Base-by-base conservation (phyloP, 2,329 filamentous ascomycete genomes). In the Arthrobotrys megalospora region DNA sequence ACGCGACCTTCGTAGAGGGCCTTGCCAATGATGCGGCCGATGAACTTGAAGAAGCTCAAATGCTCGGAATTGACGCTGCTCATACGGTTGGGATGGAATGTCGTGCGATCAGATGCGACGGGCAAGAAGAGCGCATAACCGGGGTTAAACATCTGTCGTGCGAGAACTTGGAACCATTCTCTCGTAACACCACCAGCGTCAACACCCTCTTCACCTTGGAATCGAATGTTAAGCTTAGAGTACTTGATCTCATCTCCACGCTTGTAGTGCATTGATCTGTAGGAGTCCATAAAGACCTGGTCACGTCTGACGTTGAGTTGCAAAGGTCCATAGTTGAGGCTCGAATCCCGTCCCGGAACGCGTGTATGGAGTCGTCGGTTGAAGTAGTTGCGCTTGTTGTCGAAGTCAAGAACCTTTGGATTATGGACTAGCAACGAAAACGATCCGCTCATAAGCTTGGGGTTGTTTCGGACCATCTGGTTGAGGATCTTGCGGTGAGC, bases 341-440 rank as follows among this genome's bases (percentile, higher is more conserved):
- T 90, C 6, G 91, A 88, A 65, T 92, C 90, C 50, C 94, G 91
- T 76, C 88, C 88, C 82, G 93, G 91, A 66, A 88, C 88, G 63
- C 92, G 90, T 53, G 89, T 89, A 84, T 99, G 96, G 10, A 99
- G 91, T 82, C 93, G 94, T 79, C 96, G 92, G 83, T 91, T 97
- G 87, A 99, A 99, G 88, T 96, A 99, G 85, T 97, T 98, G 82
- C 96, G 94, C 87, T 99, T 99, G 87, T 99, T 99, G 86, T 99
- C 96, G 82, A 99, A 99, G 83, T 99, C 96, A 11, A 99, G 87
- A 2, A 99, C 96, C 88, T 98, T 99, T 28, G 96, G 96, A 83
- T 99, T 99, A 87, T 97, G 97, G 80, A 98, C 96, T 58, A 99
- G 86, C 14, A 99, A 88, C 10, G 95, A 94, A 85, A 99, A 97